These are phyloP conservation scores for Salvia hispanica DNA, from an alignment of 257 asterid species.

Conservation along the genomic window DNA sequence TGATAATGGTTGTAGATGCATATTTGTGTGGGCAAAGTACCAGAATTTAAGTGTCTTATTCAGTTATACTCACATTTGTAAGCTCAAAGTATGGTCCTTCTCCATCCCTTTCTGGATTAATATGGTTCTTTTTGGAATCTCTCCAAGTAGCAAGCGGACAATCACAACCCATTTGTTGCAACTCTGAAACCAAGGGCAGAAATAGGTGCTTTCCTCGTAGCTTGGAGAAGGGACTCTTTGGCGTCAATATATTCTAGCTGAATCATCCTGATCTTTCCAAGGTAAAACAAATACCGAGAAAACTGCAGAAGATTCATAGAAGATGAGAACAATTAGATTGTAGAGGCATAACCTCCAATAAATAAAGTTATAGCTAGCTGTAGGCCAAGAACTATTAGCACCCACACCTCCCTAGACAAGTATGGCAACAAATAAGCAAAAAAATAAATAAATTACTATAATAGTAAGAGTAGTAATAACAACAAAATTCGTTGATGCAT, in stretches of 20 bases:
- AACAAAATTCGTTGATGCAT: background rate
- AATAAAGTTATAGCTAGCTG: background rate
- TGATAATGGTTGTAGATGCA: background rate
- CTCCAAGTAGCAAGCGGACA: conserved; percentile 74
- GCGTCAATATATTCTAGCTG: conserved; percentile 83
- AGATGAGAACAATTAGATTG: conserved; percentile 22
- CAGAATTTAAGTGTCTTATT: background rate
- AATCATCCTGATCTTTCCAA: conserved; percentile 74
- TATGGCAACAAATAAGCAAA: no score
- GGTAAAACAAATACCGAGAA: conserved; percentile 74
- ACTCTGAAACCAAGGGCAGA: conserved; percentile 77
- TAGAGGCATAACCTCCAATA: conserved; percentile 10
- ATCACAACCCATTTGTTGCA: conserved; percentile 84
- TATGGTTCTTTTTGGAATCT: conserved; percentile 81
- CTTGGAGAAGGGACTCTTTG: conserved; percentile 76
- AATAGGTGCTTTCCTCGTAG: conserved; percentile 73
- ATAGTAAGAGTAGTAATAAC: background rate
- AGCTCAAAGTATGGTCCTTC: conserved; percentile 80
- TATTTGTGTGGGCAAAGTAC: background rate
- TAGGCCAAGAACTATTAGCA: background rate
- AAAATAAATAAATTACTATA: no score
- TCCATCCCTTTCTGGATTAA: conserved; percentile 86
- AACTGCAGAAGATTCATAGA: conserved; percentile 46
- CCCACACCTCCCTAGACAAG: background rate
- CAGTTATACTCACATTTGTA: conserved; percentile 58